Conservation (phyloP, 1,284 basidiomycete genomes). For the Cystobasidiaceae sp. region DNA sequence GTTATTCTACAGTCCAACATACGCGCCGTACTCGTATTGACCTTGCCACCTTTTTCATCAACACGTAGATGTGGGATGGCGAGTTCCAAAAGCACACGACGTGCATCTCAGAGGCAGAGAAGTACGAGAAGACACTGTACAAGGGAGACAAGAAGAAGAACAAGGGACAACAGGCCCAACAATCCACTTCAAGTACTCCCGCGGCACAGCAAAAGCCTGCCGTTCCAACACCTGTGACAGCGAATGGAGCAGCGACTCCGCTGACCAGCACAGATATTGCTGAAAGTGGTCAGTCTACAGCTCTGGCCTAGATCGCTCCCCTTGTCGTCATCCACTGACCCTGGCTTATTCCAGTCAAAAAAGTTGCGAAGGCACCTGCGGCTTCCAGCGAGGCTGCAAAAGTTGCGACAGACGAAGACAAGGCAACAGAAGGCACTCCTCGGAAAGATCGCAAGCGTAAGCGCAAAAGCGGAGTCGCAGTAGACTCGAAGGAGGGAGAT, state of each 20-base stretch:
- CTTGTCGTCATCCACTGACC: too few species aligned
- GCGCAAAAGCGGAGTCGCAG: neutral
- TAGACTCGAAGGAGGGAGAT: neutral
- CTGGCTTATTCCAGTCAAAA: neutral
- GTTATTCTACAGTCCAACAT: constrained; percentile 43
- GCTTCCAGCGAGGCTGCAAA: neutral
- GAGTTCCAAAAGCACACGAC: constrained; percentile 28
- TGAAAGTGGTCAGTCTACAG: too few species aligned
- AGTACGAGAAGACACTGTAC: constrained; percentile 31
- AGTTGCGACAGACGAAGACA: neutral
- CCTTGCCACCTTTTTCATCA: neutral
- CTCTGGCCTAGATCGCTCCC: too few species aligned
- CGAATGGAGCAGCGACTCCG: neutral
- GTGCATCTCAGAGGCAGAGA: constrained; percentile 31
- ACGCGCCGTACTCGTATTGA: constrained; percentile 41
- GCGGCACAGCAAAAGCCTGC: neutral
- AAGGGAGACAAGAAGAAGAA: constrained; percentile 33
- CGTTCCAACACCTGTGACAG: neutral
- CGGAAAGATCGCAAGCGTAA: constrained; percentile 17
- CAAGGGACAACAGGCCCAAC: constrained; percentile 23
- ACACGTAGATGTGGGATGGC: constrained; percentile 17
- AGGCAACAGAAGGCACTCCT: neutral
- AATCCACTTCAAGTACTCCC: neutral
- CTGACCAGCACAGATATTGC: too few species aligned
- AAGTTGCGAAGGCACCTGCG: neutral